Evolutionary conservation across 306 rosid genomes (phyloP), one percentile per base, ranked within the genome.

Genomic region (Acacia crassicarpa): DNA sequence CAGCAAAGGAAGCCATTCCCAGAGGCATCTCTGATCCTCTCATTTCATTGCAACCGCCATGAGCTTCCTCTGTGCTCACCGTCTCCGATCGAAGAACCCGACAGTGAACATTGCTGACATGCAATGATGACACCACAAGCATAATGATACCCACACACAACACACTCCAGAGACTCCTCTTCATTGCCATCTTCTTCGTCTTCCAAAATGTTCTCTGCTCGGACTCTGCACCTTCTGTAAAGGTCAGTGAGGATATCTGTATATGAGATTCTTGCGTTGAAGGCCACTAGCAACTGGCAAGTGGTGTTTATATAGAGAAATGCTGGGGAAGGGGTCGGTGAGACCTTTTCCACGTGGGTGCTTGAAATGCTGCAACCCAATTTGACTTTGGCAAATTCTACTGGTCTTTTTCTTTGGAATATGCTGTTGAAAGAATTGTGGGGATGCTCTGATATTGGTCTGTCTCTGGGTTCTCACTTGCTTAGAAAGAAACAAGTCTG

Each of bases 31-130:
- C 70, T 25, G 72, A 65, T 46, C 79, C 90, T 35, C 53, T 83
- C 6, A 30, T 69, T 4, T 77, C 73, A 69, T 75, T 82, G 67
- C 85, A 81, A 53, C 82, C 86, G 46, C 82, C 86, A 10, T 61
- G 79, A 13, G 14, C 69, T 9, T 40, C 40, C 66, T 63, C 48
- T 5, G 69, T 14, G 69, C 11, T 63, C 35, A 63, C 1, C 40
- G 10, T 14, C 69, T 63, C 69, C 69, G 91, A 16, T 80, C 83
- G 86, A 66, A 95, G 89, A 71, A 84, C 84, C 83, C 98, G 86
- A 85, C 92, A 72, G 33, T 93, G 93, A 13, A 86, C 98, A 41
- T 71, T 69, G 30, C 72, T 32, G 63, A 90, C 67, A 53, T 88
- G 83, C 0, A 76, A 58, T 2, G 85, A 90, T 2, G 86, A 90